Percentiles rank a stretch among this genome's conserved stretches.
These are phyloP conservation scores for Suillus cothurnatus DNA, from an alignment of 768 basidiomycete species.

Conservation along the genomic window DNA sequence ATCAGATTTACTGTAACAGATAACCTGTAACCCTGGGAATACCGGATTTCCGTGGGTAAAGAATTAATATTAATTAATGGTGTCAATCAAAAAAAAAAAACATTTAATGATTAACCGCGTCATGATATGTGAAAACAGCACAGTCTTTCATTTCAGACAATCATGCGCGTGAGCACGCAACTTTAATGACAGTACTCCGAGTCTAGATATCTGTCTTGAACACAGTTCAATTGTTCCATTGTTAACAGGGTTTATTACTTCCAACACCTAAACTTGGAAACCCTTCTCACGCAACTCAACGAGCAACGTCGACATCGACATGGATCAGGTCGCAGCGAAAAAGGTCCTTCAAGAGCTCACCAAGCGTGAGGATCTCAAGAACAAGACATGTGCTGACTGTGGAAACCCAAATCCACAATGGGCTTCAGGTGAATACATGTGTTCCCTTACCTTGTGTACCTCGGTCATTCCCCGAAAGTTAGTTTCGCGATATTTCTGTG, in stretches of 20 bases:
- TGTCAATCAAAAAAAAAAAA: not conserved
- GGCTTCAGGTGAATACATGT: slow-evolving; percentile 66
- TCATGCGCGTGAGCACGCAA: not conserved
- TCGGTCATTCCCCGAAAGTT: slow-evolving; percentile 22
- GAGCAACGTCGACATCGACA: slow-evolving; percentile 20
- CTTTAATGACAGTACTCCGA: no score
- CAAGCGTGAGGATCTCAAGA: slow-evolving; percentile 68
- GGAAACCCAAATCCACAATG: slow-evolving; percentile 92
- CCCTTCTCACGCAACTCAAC: not conserved
- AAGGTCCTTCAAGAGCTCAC: slow-evolving; percentile 75
- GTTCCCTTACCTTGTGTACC: not conserved
- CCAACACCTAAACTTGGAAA: not conserved
- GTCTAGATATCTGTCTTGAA: no score
- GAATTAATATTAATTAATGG: not conserved
- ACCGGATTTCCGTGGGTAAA: slow-evolving; percentile 9
- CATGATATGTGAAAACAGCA: not conserved
- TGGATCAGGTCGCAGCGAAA: slow-evolving; percentile 67
- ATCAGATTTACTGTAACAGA: slow-evolving; percentile 5
- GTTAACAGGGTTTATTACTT: not conserved
- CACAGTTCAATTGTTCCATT: not conserved
- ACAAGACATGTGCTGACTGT: slow-evolving; percentile 84
- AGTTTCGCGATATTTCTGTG: slow-evolving; percentile 91
- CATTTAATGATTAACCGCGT: not conserved
- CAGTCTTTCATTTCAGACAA: not conserved
- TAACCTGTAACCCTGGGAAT: slow-evolving; percentile 12